A percentile compares a stretch with the other conserved stretches of the same genome.
phyloP scores from a whole-genome alignment of 345 rosid species.

The Kandelia obovata region DNA sequence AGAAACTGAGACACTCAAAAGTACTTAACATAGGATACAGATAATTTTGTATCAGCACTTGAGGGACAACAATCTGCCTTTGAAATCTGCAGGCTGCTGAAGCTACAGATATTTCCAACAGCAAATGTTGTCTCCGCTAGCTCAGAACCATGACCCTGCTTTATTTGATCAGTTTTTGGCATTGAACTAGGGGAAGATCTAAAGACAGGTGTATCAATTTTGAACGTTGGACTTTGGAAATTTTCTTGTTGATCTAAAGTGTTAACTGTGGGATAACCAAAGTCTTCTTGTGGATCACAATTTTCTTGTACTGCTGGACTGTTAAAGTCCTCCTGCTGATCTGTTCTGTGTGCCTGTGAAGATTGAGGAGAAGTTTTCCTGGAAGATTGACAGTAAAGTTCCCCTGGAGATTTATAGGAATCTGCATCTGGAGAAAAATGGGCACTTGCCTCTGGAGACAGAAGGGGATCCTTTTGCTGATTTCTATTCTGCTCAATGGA shows the following conservation, averaged over 20 bases:
- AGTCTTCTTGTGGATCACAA: constrained; percentile 34
- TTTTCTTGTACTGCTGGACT: constrained; percentile 27
- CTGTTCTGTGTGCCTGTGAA: constrained; percentile 12
- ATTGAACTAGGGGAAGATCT: constrained; percentile 41
- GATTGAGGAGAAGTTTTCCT: constrained; percentile 8
- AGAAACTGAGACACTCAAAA: too few species aligned
- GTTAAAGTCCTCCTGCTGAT: constrained; percentile 30
- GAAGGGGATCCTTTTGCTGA: constrained; percentile 32
- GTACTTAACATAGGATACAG: constrained; percentile 42
- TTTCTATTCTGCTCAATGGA: constrained; percentile 18
- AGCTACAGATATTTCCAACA: constrained; percentile 31
- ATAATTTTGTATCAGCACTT: constrained; percentile 34
- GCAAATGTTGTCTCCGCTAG: constrained; percentile 32
- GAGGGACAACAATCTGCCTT: constrained; percentile 36
- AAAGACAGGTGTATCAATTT: constrained; percentile 38
- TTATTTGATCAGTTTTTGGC: constrained; percentile 38
- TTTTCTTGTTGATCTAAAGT: constrained; percentile 34
- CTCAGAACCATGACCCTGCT: constrained; percentile 36
- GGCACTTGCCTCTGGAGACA: constrained; percentile 24
- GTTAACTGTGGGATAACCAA: constrained; percentile 28
- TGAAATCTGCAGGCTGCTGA: constrained; percentile 37
- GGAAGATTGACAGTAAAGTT: background rate
- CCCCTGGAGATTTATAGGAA: constrained; percentile 26
- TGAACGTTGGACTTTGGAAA: constrained; percentile 64
- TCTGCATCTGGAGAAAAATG: constrained; percentile 16